phyloP scores from a whole-genome alignment of 805 yeast genomes.

The Yamadazyma nakazawae region DNA sequence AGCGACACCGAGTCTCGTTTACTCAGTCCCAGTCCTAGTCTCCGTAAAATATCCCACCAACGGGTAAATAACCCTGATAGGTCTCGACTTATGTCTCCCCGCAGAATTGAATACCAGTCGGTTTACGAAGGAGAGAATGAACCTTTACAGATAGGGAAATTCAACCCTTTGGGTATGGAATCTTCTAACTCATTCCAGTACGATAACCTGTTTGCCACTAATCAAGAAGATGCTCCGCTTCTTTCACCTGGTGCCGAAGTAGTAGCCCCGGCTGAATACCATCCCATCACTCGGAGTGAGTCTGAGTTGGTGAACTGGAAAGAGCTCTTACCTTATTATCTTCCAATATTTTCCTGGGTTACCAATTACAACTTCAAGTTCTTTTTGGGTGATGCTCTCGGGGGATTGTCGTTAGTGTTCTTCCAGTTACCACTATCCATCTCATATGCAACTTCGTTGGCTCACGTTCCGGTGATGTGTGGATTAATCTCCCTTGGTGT shows the following conservation, averaged over 20 bases:
- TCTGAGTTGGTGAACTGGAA: conserved; percentile 25
- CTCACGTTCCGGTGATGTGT: conserved; percentile 41
- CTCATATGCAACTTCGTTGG: conserved; percentile 40
- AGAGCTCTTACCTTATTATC: conserved; percentile 52
- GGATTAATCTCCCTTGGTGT: conserved; percentile 39
- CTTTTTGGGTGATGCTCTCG: conserved; percentile 63
- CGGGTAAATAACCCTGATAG: conserved; percentile 19
- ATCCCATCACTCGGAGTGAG: conserved; percentile 20
- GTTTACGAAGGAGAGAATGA: conserved; percentile 14
- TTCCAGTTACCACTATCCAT: conserved; percentile 84
- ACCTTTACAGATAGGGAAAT: conserved; percentile 11
- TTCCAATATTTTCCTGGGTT: conserved; percentile 71
- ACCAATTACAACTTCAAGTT: conserved; percentile 41
- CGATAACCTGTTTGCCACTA: background rate
- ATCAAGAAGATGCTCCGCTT: background rate
- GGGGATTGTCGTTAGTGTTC: conserved; percentile 85
- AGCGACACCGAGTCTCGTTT: conserved; percentile 5
- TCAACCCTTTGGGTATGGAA: background rate
- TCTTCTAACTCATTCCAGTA: background rate
- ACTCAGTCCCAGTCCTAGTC: conserved; percentile 24
- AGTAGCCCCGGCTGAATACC: conserved; percentile 15
- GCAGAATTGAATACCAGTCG: conserved; percentile 12
- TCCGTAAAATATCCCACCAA: conserved; percentile 22
- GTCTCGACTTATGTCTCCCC: conserved; percentile 4
- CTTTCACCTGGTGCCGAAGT: background rate